Evolutionary conservation across 108 stramenopile genomes (phyloP), one percentile per base, ranked within the genome.

Genomic region (Conticribra weissflogii): DNA sequence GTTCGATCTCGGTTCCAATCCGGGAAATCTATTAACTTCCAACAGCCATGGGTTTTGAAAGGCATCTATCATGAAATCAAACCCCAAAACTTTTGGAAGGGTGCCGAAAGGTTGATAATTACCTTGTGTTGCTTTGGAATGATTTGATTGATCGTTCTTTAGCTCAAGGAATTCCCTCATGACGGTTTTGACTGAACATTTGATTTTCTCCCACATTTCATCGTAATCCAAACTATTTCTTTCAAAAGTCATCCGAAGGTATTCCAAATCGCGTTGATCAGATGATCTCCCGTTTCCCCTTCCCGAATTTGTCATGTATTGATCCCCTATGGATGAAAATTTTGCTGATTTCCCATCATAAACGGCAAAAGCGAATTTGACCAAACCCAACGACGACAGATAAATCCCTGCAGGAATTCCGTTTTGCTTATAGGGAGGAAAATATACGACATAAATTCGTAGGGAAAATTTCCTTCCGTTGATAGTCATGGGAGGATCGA

Each of bases 251-350:
- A 18, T 59, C 61, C 55, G 59, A 25, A 91, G 61, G 45, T 59
- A 85, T 9, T 56, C 31, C 25, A 92, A 66, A 50, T 84, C 79
- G 23, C 79, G 56, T 36, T 92, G 91, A 22, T 27, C 19, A 72
- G 85, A 76, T 3, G 62, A 57, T 66, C 49, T 50, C 29, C 73
- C 50, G 8, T 71, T 63, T 21, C 82, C 88, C 53, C 87, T 75
- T 27, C 88, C 91, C 45, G 91, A 92, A 56, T 92, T 92, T 22
- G 88, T 92, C 88, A 89, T 92, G 75, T 85, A 82, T 44, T 68
- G 56, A 59, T 83, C 79, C 9, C 65, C 49, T 18, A 60, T 48
- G 41, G 23, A 51, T 25, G 22, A 22, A 30, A 21, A 19, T 28
- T 41, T 45, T 24, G 61, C 45, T 18, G 28, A 61, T 17, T 19